A percentile compares a stretch with the other conserved stretches of the same genome.
These are phyloP conservation scores for Diplodia mutila DNA, from an alignment of 2,329 filamentous ascomycete species.

Conservation along the genomic window DNA sequence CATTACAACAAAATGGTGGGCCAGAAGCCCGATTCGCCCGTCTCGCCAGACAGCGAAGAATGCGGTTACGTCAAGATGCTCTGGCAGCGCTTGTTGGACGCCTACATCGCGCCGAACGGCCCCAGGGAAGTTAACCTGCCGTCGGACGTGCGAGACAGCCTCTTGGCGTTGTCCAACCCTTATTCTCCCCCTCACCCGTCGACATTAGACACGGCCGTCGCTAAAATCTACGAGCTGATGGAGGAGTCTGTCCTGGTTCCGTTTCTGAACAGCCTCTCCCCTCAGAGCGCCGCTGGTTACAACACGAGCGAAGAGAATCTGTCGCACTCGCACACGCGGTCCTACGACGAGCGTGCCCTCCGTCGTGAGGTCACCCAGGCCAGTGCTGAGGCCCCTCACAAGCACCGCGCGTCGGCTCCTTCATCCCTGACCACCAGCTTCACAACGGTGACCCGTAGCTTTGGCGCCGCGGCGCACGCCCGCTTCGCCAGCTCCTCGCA, in stretches of 20 bases:
- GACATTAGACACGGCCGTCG: slow-evolving; percentile 78
- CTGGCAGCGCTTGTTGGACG: slow-evolving; percentile 86
- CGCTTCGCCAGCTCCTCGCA: slow-evolving; percentile 39
- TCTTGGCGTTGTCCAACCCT: slow-evolving; percentile 66
- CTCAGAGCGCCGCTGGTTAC: slow-evolving; percentile 53
- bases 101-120: slow-evolving; percentile 85
- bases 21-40: slow-evolving; percentile 49
- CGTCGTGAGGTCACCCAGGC: slow-evolving; percentile 33
- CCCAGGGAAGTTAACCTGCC: slow-evolving; percentile 90
- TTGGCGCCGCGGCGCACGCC: slow-evolving; percentile 31
- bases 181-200: slow-evolving; percentile 72
- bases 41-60: slow-evolving; percentile 59
- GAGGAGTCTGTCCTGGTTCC: slow-evolving; percentile 93
- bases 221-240: slow-evolving; percentile 94
- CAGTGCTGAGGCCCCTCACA: background rate
- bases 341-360: slow-evolving; percentile 48
- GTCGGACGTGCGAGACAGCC: slow-evolving; percentile 77
- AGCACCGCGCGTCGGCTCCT: slow-evolving; percentile 44
- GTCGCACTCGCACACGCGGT: slow-evolving; percentile 44
- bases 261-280: slow-evolving; percentile 73
- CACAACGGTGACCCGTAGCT: slow-evolving; percentile 31
- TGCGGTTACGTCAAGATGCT: slow-evolving; percentile 74
- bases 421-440: slow-evolving; percentile 39
- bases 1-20: slow-evolving; percentile 65
- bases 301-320: slow-evolving; percentile 47